Base-by-base conservation (phyloP, 2,329 filamentous ascomycete genomes). In the Phaeosphaeriaceae sp. region DNA sequence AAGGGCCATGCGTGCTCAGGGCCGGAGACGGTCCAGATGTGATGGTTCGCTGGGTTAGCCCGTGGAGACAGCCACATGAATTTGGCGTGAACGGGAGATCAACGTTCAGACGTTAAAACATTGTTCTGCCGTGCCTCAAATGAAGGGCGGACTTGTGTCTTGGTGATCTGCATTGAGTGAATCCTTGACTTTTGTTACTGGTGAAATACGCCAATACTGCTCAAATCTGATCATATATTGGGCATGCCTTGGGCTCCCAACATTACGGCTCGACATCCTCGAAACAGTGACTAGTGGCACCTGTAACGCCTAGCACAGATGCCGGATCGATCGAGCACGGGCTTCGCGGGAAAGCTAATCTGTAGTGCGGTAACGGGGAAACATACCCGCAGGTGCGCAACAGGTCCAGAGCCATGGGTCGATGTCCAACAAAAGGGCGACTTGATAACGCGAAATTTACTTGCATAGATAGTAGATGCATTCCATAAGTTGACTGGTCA, bases 271-370 rank as follows among this genome's bases (percentile, higher is more conserved):
- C 9, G 31, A 36, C 11, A 11, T 15, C 31, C 3, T 36, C 11
- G 31, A 13, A 3, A 36, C 6, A 13, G 13, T 13, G 25, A 3
- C 31, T 11, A 36, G 31, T 13, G 31, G 31, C 31, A 13, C 25
- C 7, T 36, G 20, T 33, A 19, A 33, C 25, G 24, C n/a, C 47
- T 22, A 49, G 27, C 25, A 49, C 7, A 25, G 47, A 27, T 3
- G 24, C 24, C 31, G 10, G 21, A 21, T 27, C 47, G 45, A 49
- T 19, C n/a, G 25, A n/a, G 47, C 47, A 33, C 25, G 24, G 47
- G 36, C 47, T 7, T 3, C 19, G n/a, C 47, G 47, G 47, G 47
- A 49, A 36, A 49, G 47, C 47, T 49, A 49, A 33, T 33, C 13
- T 33, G 45, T 17, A n/a, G 45, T 15, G 21, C 22, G 10, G 3